Evolutionary conservation across 2,329 filamentous ascomycete genomes (phyloP), one percentile per base, ranked within the genome.

Genomic region (Lachnellula hyalina): DNA sequence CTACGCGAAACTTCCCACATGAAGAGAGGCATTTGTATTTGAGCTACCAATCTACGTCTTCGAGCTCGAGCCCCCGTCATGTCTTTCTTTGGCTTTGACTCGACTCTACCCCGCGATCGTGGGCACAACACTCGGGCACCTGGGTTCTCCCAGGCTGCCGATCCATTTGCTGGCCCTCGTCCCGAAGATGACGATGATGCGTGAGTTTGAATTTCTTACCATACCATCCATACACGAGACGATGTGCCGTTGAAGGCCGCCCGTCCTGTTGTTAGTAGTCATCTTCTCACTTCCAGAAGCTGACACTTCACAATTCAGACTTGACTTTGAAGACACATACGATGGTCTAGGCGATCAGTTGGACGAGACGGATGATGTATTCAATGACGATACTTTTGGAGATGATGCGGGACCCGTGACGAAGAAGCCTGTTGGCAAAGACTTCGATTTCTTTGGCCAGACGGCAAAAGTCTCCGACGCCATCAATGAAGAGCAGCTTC

Each of bases 311-410:
- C 8, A 32, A 32, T 51, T 17, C 46, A 87, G 84, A 53, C 81
- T 89, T 66, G 89, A 97, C 66, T 99, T 97, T 65, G 94, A 99
- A 66, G 91, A 99, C 69, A 97, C 93, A 38, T 97, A 97, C 70
- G 94, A 99, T 72, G 93, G 93, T 17, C 78, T 99, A 41, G 94
- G 91, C 54, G 89, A 96, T 68, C 85, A 89, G 71, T 85, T 99
- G 36, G 86, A 96, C 66, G 93, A 99, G 70, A 86, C 89, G 19
- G 89, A 93, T 67, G 94, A 99, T 76, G 90, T 82, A 49, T 90
- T 96, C 79, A 99, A 99, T 72, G 90, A 97, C 66, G 94, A 97
- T 70, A 99, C 94, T 2, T 99, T 99, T 69, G 89, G 82, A 25
- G 73, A 76, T 55, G 73, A 72, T 35, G 69, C 69, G 54, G 74